Evolutionary conservation across 352 stramenopile genomes (phyloP).

Genomic region (Phytophthora vignae): DNA sequence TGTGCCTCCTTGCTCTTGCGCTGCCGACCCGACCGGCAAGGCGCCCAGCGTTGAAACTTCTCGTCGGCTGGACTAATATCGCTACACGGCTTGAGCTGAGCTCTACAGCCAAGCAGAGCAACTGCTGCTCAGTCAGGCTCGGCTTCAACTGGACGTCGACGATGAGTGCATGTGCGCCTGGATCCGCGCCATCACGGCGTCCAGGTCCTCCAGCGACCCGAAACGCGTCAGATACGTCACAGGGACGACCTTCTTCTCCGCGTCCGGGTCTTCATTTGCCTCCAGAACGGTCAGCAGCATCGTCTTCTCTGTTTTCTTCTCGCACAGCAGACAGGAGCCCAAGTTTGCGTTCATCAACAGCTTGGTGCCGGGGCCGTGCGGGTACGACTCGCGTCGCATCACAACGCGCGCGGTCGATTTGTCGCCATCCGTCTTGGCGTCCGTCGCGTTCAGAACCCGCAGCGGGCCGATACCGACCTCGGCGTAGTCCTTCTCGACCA

Average conservation of each 20-base stretch:
- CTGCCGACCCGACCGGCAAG: slow-evolving; percentile 28
- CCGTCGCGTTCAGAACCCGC: slow-evolving; percentile 63
- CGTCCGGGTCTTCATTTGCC: slow-evolving; percentile 40
- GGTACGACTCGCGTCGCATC: slow-evolving; percentile 84
- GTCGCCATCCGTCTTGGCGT: slow-evolving; percentile 45
- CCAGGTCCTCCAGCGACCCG: slow-evolving; percentile 62
- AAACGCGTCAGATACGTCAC: slow-evolving; percentile 81
- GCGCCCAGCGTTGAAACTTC: slow-evolving; percentile 21
- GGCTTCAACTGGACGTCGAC: slow-evolving; percentile 43
- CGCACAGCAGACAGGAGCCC: slow-evolving; percentile 64
- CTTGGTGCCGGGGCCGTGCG: slow-evolving; percentile 75
- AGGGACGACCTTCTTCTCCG: slow-evolving; percentile 61
- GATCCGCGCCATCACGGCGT: slow-evolving; percentile 57
- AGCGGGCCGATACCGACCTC: slow-evolving; percentile 82
- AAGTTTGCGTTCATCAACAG: slow-evolving; percentile 79
- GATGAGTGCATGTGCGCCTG: slow-evolving; percentile 47
- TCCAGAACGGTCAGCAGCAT: slow-evolving; percentile 76
- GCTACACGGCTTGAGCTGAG: slow-evolving; percentile 38
- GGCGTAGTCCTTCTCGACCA: slow-evolving; percentile 76
- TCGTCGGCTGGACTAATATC: slow-evolving; percentile 35
- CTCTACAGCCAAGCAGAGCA: slow-evolving; percentile 41
- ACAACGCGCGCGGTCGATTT: slow-evolving; percentile 69
- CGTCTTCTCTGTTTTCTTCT: slow-evolving; percentile 83
- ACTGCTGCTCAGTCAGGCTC: slow-evolving; percentile 18
- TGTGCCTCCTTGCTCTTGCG: slow-evolving; percentile 17